phyloP scores from a whole-genome alignment of 1,284 basidiomycete genomes.

The Coniferiporia sulphurascens region DNA sequence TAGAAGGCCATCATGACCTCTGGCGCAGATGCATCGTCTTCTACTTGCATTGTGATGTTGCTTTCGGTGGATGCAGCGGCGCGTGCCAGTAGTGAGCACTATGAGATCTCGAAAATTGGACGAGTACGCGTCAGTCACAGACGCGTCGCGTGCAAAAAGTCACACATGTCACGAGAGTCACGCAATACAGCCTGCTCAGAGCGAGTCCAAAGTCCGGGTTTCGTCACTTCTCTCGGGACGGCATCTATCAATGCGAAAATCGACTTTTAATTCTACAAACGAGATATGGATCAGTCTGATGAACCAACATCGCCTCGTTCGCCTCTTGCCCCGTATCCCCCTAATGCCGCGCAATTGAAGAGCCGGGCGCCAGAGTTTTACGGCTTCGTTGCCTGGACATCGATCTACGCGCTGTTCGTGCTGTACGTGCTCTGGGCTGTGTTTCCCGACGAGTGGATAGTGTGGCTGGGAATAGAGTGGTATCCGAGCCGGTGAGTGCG shows the following conservation, averaged over 20 bases:
- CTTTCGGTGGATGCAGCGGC: neutral
- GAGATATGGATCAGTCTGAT: neutral
- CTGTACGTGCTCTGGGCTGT: constrained; percentile 68
- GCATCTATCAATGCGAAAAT: neutral
- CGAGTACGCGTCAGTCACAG: neutral
- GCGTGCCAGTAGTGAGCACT: neutral
- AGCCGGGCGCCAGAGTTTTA: constrained; percentile 79
- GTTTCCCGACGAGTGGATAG: constrained; percentile 48
- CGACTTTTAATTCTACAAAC: neutral
- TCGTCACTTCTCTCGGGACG: neutral
- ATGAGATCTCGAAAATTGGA: neutral
- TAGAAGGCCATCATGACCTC: constrained; percentile 88
- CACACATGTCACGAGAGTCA: neutral
- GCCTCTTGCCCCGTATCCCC: constrained; percentile 50
- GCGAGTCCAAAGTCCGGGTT: no score
- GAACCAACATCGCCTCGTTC: constrained; percentile 45
- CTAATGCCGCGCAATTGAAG: constrained; percentile 38
- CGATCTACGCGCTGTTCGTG: constrained; percentile 67
- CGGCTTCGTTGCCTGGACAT: constrained; percentile 80
- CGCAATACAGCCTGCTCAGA: neutral
- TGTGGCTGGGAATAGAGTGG: constrained; percentile 69
- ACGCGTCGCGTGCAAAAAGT: neutral
- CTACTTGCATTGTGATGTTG: constrained; percentile 18
- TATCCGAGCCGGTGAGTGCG: constrained; percentile 75
- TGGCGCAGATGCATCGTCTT: constrained; percentile 39